Base-by-base conservation (phyloP, 2,329 filamentous ascomycete species). In the Botryosphaeria dothidea region DNA sequence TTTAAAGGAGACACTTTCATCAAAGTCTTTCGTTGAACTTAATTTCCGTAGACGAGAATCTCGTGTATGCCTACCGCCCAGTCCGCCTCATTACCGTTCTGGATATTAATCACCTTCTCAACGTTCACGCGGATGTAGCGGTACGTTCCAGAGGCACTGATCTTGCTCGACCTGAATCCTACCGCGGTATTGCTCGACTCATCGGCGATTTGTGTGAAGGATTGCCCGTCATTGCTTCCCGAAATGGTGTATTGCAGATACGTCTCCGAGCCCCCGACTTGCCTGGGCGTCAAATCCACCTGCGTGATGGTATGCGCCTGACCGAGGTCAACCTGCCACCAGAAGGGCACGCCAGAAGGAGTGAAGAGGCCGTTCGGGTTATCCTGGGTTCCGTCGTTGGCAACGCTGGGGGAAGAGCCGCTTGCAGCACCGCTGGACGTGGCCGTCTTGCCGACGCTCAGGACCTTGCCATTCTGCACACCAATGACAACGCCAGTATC, bases 181-280 rank as follows among this genome's bases (percentile, higher is more conserved):
- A 56, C 51, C 4, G 62, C 62, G 5, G 62, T 64, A n/a, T 64
- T 57, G 2, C n/a, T 36, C 21, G 31, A 27, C 19, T 57, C 62
- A 19, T 56, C 62, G 17, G 19, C 38, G 17, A 48, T 29, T 38
- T 17, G 8, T 3, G 23, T 27, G 36, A 15, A 57, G 23, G 21
- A 64, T 13, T 54, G 29, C 1, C 62, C 60, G n/a, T 70, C 67
- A 11, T 25, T 60, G 21, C 61, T 66, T 2, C 69, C 69, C 15
- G 64, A 64, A n/a, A 70, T 51, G 48, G 64, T 69, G 57, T 68
- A 70, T n/a, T 56, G 61, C 27, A 69, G 64, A 34, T 68, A 70
- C 1, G 69, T 70, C 51, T 70, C 69, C 3, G 66, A 68, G 6
- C 69, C 69, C n/a, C 62, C 64, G 8, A 67, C 62, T 7, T 68